Evolutionary conservation across 192 early-diverging fungal genomes (phyloP), one percentile per base, ranked within the genome.

Genomic region (Rhizophagus sp.): DNA sequence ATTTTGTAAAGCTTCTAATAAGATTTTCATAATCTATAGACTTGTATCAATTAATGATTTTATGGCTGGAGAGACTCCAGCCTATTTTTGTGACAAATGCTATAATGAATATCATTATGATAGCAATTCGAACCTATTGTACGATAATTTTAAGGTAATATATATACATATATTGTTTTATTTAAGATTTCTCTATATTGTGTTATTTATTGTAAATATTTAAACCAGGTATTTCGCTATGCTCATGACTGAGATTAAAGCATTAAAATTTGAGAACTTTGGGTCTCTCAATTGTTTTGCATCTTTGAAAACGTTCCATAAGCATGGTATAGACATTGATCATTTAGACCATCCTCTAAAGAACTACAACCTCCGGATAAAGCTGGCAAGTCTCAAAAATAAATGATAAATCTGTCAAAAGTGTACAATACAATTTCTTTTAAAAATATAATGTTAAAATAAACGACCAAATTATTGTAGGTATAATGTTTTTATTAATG

Each of bases 51-150:
- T 90, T 62, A 90, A 92, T 77, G 94, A 95, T 85, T 86, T 90
- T 71, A 84, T 91, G 62, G 88, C 91, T 34, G 92, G 92, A 10
- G 85, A 90, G 81, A 89, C 89, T 36, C 91, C 92, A 2, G 89
- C 87, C 80, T 91, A 89, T 82, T 95, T 91, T 85, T 95, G 93
- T 76, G 84, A 88, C 73, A 85, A 85, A 64, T 95, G 93, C 85
- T 95, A 91, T 80, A 83, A 87, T 70, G 85, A 80, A 19, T 95
- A 93, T 85, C 92, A 95, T 79, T 93, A 89, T 82, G 88, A 90
- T 62, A 76, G 63, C 17, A 75, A 92, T 25, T 88, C 86, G 13
- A 86, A 88, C 17, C 85, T 87, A 64, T 81, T 90, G 15, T 85
- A 87, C 52, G 90, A 90, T 57, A 83, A 85, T 79, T 87, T 79